Evolutionary conservation across 768 basidiomycete genomes (phyloP).

Genomic region (Mycena vitilis): DNA sequence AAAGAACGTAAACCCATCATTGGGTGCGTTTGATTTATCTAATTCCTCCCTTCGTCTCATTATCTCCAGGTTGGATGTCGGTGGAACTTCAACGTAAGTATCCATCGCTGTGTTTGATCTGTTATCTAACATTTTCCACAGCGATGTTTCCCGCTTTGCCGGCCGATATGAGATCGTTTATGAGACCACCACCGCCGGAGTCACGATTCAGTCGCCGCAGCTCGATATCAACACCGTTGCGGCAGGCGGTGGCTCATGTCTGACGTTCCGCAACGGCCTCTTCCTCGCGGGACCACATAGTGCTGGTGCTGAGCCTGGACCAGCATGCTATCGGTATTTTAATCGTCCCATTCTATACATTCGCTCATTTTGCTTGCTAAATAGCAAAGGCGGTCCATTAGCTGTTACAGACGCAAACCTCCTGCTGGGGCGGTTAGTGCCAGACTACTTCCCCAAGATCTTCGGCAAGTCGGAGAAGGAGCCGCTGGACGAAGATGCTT

Average conservation of each 20-base stretch:
- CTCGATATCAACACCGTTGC: constrained; percentile 97
- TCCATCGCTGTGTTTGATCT: neutral
- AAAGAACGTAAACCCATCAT: constrained; percentile 80
- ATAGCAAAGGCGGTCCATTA: constrained; percentile 89
- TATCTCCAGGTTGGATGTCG: constrained; percentile 80
- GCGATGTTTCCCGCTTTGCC: constrained; percentile 91
- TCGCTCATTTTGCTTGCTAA: constrained; percentile 7
- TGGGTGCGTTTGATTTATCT: constrained; percentile 63
- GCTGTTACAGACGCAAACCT: constrained; percentile 96
- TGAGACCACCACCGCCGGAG: constrained; percentile 95
- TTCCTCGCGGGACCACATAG: constrained; percentile 94
- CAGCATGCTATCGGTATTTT: constrained; percentile 84
- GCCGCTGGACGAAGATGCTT: constrained; percentile 81
- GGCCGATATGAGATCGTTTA: constrained; percentile 94
- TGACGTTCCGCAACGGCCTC: constrained; percentile 90
- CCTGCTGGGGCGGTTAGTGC: constrained; percentile 87
- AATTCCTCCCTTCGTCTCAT: constrained; percentile 5
- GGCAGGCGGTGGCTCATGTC: constrained; percentile 92
- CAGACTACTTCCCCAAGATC: constrained; percentile 94
- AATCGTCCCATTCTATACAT: neutral
- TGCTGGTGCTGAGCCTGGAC: constrained; percentile 94
- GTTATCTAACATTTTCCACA: constrained; percentile 4
- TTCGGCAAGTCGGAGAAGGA: constrained; percentile 93
- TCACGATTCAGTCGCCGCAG: constrained; percentile 92
- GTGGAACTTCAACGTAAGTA: constrained; percentile 83